phyloP scores from a whole-genome alignment of 2,329 filamentous ascomycete species.

The Exserohilum turcica region DNA sequence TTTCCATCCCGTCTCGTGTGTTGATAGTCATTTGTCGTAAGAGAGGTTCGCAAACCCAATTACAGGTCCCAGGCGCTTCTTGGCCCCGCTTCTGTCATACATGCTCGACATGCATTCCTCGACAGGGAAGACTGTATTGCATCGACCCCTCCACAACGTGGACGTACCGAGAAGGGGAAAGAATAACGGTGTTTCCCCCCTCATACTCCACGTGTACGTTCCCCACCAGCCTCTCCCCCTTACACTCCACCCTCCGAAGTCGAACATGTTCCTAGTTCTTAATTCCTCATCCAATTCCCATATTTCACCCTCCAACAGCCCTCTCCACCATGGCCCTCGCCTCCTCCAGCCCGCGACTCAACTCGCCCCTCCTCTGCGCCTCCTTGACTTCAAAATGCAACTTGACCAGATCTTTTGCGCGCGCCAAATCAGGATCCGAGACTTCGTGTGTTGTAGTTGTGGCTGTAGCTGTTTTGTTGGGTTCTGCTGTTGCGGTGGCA shows the following conservation, averaged over 20 bases:
- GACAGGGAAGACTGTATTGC: background rate
- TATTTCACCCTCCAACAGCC: constrained; percentile 35
- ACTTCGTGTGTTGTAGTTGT: constrained; percentile 3
- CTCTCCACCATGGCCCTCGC: constrained; percentile 56
- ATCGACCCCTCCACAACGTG: no score
- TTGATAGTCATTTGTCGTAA: background rate
- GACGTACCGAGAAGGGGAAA: no score
- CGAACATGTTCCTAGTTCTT: no score
- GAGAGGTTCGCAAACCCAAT: background rate
- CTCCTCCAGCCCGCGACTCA: constrained; percentile 56
- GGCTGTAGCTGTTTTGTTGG: constrained; percentile 3
- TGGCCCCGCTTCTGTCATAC: background rate
- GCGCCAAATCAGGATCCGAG: constrained; percentile 53
- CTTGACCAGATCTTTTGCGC: constrained; percentile 63
- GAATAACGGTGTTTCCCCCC: no score
- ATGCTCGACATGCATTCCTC: background rate
- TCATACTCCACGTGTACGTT: no score
- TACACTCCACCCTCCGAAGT: no score
- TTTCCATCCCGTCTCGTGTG: background rate
- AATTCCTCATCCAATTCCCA: background rate
- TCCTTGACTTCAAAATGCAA: constrained; percentile 63
- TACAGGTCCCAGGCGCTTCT: background rate
- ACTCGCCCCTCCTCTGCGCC: constrained; percentile 53
- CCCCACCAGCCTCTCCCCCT: no score
- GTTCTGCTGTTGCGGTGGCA: background rate